Evolutionary conservation across 2,329 filamentous ascomycete genomes (phyloP).

Genomic region (Plenodomus lindquistii): DNA sequence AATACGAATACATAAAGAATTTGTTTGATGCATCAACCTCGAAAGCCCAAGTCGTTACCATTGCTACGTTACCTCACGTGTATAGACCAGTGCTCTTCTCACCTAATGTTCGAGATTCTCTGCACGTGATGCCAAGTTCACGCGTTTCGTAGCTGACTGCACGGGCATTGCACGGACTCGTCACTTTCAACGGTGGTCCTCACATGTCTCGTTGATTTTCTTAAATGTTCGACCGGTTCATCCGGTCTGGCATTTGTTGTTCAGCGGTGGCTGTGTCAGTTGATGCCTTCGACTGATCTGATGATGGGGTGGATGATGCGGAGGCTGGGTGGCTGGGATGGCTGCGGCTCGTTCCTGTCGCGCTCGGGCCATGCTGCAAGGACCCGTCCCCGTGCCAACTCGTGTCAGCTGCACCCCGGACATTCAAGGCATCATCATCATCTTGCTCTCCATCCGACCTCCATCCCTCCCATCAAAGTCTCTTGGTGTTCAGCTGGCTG

Average conservation of each 20-base stretch:
- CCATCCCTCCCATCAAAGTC: conserved; percentile 9
- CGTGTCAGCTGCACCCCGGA: conserved; percentile 22
- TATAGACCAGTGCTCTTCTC: not conserved
- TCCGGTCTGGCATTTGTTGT: too few relatives aligned
- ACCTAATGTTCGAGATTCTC: not conserved
- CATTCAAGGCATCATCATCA: conserved; percentile 20
- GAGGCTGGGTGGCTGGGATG: not conserved
- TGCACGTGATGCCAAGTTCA: not conserved
- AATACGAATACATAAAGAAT: too few relatives aligned
- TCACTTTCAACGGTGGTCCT: not conserved
- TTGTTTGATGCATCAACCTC: too few relatives aligned
- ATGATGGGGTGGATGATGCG: too few relatives aligned
- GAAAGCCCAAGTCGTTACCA: too few relatives aligned
- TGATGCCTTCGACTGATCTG: too few relatives aligned
- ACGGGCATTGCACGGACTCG: not conserved
- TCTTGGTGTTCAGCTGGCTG: conserved; percentile 30
- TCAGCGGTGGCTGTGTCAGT: too few relatives aligned
- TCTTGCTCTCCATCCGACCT: conserved; percentile 9
- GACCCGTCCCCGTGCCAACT: conserved; percentile 15
- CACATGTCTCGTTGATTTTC: not conserved
- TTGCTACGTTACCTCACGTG: not conserved
- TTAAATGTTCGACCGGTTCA: not conserved
- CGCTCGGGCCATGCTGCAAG: not conserved
- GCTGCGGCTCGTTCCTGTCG: not conserved
- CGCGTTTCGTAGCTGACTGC: not conserved